Base-by-base conservation (phyloP, 192 early-diverging fungal species). In the Obelidium mucronatum region DNA sequence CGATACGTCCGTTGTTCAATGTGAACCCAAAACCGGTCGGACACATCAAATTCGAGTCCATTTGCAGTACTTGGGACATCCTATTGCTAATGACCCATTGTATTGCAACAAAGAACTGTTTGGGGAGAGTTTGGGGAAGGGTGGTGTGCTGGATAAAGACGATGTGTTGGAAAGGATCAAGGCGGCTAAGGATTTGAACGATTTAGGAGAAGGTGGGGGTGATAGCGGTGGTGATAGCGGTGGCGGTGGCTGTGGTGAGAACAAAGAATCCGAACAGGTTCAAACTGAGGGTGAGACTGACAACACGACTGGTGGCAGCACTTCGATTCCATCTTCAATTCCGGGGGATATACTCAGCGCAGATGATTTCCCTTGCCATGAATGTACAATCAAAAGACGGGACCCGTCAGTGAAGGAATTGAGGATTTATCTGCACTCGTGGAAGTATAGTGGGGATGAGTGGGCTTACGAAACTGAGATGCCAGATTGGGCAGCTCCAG, bases 41-140 rank as follows among this genome's bases (percentile, higher is more conserved):
- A 98, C 97, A 6, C 97, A 99, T 68, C 97, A 99, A 83, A 98
- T 99, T 75, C 91, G 97, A 37, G 96, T 99, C 48, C 97, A 99
- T 75, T 79, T 99, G 37, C 94, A 95, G 83, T 96, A 90, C 74
- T 85, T 99, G 0, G 97, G 97, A 3, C 87, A 89, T 66, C 96
- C 96, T 1, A 97, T 99, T 63, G 94, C 92, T 26, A 98, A 99
- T 74, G 97, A 99, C 75, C 97, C 97, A 15, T 73, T 98, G 2
- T 99, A 99, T 81, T 87, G 91, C 62, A 72, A 72, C 35, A 89
- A 73, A 11, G 86, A 89, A 1, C 81, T 91, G 0, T 98, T 95
- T 94, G 94, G 92, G n/a, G 19, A 61, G 11, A 40, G 74, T 0
- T 70, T 89, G 61, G 91, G 93, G 28, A 73, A 71, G 1, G 63